phyloP scores from a whole-genome alignment of 139 green algal genomes.

The Volvox reticuliferus region DNA sequence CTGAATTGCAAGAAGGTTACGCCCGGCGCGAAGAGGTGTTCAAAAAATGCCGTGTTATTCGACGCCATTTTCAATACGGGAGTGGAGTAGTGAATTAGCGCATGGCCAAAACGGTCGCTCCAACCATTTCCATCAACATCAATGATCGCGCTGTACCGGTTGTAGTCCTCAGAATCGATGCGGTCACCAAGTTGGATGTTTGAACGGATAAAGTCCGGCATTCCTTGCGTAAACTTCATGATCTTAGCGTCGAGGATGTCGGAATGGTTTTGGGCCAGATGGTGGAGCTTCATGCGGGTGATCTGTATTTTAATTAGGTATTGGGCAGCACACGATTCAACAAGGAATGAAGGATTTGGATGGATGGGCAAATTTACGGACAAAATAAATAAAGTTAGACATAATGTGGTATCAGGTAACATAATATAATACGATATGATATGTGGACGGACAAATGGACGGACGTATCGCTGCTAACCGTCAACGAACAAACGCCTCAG shows the following conservation, averaged over 20 bases:
- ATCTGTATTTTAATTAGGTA: background rate
- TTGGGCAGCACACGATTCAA: background rate
- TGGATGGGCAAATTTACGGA: too few species aligned
- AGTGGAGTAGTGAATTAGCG: slow-evolving; percentile 55
- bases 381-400: background rate
- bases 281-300: slow-evolving; percentile 49
- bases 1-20: slow-evolving; percentile 25
- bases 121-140: slow-evolving; percentile 71
- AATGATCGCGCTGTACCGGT: slow-evolving; percentile 34
- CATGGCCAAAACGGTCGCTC: slow-evolving; percentile 57
- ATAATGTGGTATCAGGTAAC: too few species aligned
- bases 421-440: background rate
- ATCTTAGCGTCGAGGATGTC: slow-evolving; percentile 41
- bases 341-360: background rate
- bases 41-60: slow-evolving; percentile 60
- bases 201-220: background rate
- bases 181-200: background rate
- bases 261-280: slow-evolving; percentile 43
- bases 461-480: too few species aligned
- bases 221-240: background rate
- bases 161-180: slow-evolving; percentile 34
- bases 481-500: too few species aligned
- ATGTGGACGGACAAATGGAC: background rate
- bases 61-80: slow-evolving; percentile 64
- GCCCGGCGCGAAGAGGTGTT: slow-evolving; percentile 56